Evolutionary conservation across 1,139 yeast species (phyloP), one percentile per base, ranked within the genome.

Genomic region (Maudiozyma humilis): DNA sequence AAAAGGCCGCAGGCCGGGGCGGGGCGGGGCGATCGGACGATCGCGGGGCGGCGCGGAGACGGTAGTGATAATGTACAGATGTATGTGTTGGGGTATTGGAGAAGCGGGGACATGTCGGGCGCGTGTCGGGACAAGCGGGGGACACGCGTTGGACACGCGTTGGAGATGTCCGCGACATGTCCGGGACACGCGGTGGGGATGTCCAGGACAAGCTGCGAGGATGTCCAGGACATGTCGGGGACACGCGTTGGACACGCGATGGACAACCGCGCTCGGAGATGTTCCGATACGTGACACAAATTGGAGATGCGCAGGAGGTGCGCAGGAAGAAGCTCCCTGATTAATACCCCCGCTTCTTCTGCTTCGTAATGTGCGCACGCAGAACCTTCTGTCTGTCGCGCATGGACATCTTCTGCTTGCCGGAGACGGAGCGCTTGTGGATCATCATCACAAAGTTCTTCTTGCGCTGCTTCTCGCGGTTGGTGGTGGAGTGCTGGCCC

Each of bases 371-470:
- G 60, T 91, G 98, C 2, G 95, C 95, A 51, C 82, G 72, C 54
- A 91, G 70, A 15, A 83, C 80, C 66, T 79, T 84, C 65, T 88
- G 97, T 65, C 88, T 80, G 66, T 91, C 97, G 56, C 95, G 75
- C 59, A 91, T 71, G 45, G 96, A 85, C 72, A 84, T 72, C 68
- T 82, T 85, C 51, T 83, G 91, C 66, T 91, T 91, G 50, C 98
- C 97, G 67, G 85, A 95, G 37, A 91, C 97, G 43, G 86, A 80
- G 57, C 79, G 78, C 71, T 91, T 91, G 68, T 91, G 99, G 56
- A 91, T 84, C 89, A 85, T 85, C 99, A 91, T 91, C 63, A 93
- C 91, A 63, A 88, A 91, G 69, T 91, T 93, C 95, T 91, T 91
- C 88, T 87, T 87, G 65, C 97, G 77, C 17, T 89, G 94, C 78